These are phyloP conservation scores for Brasenia schreberi DNA, from an alignment of 164 flowering plant species.

Conservation along the genomic window DNA sequence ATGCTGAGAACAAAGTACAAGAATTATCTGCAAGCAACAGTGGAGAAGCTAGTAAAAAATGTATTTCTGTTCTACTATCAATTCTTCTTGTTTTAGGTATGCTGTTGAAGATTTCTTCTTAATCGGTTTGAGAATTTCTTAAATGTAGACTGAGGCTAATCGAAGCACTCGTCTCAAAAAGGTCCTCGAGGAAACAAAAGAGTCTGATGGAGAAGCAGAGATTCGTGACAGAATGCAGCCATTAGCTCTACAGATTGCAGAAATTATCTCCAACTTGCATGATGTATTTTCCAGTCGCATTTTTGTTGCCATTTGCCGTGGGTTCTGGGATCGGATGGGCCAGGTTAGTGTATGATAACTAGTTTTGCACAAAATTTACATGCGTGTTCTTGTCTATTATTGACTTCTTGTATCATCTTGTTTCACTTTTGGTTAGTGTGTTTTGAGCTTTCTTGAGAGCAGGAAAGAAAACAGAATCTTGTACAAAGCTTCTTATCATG, in stretches of 20 bases:
- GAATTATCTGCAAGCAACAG: slow-evolving; percentile 76
- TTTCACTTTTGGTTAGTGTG: slow-evolving; percentile 16
- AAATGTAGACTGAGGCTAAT: slow-evolving; percentile 40
- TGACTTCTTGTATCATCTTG: slow-evolving; percentile 23
- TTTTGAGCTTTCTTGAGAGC: slow-evolving; percentile 34
- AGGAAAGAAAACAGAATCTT: slow-evolving; percentile 40
- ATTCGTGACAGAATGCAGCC: slow-evolving; percentile 85
- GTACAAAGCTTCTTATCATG: slow-evolving; percentile 46
- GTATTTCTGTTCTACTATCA: slow-evolving; percentile 23
- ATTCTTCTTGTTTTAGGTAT: neutral
- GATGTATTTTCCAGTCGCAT: slow-evolving; percentile 58
- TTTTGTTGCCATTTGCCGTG: slow-evolving; percentile 66
- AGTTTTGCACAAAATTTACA: too few species aligned
- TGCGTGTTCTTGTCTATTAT: neutral
- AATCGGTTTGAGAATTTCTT: neutral
- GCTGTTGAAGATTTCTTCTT: neutral
- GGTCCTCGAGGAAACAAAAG: slow-evolving; percentile 78
- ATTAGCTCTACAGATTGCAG: slow-evolving; percentile 48
- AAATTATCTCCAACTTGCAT: slow-evolving; percentile 63
- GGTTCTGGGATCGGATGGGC: slow-evolving; percentile 93
- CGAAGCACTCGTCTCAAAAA: slow-evolving; percentile 55
- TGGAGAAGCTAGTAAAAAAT: slow-evolving; percentile 66
- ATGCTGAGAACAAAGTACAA: slow-evolving; percentile 81
- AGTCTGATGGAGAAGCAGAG: slow-evolving; percentile 75
- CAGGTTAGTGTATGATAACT: slow-evolving; percentile 34